Percentiles rank a stretch among this genome's conserved stretches.
Evolutionary conservation across 257 asterid species (phyloP).

Genomic region (Solanum microdontum): DNA sequence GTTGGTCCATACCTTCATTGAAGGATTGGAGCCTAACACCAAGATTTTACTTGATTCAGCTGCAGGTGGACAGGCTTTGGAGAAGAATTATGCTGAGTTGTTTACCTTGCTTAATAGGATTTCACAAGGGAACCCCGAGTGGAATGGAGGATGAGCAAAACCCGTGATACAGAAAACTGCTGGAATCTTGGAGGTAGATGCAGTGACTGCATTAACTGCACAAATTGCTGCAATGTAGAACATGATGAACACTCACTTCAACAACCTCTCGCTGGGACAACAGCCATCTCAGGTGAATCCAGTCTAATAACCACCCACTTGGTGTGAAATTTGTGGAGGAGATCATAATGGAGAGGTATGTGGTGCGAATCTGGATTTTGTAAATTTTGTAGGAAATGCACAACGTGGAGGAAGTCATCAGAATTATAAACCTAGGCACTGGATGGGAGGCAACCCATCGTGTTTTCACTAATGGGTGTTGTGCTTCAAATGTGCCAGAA

Average conservation of each 20-base stretch:
- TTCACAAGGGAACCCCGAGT: neutral
- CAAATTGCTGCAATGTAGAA: neutral
- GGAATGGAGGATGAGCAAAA: neutral
- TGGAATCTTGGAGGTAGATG: neutral
- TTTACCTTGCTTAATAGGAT: neutral
- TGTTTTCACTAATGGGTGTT: no score
- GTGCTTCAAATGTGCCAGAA: no score
- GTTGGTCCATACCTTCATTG: no score
- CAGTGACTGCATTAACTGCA: neutral
- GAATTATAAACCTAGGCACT: no score
- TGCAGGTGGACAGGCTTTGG: no score
- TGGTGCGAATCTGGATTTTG: neutral
- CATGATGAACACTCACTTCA: neutral
- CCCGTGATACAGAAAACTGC: no score
- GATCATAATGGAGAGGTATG: neutral
- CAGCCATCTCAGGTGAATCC: neutral
- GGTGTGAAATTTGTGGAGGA: neutral
- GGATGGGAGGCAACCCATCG: no score
- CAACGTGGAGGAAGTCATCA: neutral
- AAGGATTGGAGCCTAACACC: no score
- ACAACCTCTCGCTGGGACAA: neutral
- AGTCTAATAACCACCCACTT: neutral
- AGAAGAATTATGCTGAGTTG: neutral
- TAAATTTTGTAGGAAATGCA: neutral
- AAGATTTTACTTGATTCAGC: no score